Percentiles rank a stretch among this genome's conserved stretches.
Conservation (phyloP, 2,329 filamentous ascomycete genomes). For the Pestalotiopsis sp. region DNA sequence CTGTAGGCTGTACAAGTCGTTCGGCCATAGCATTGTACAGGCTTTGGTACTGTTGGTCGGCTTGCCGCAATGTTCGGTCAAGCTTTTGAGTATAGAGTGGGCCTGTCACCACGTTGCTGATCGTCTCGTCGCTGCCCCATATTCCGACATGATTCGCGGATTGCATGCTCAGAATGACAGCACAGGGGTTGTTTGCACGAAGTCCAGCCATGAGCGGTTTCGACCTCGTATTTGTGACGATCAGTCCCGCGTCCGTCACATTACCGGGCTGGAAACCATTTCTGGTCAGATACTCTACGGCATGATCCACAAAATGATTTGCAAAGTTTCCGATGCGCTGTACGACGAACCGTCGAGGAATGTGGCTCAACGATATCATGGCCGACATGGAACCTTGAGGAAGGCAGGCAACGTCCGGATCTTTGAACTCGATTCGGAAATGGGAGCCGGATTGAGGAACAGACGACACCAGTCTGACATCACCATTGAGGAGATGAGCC, state of each 20-base stretch:
- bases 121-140: neutral
- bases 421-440: slow-evolving; percentile 8
- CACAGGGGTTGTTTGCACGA: neutral
- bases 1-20: neutral
- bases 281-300: neutral
- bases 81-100: slow-evolving; percentile 8
- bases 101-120: slow-evolving; percentile 1
- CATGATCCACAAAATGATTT: slow-evolving; percentile 8
- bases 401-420: slow-evolving; percentile 1
- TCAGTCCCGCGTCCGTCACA: neutral
- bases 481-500: slow-evolving; percentile 4
- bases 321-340: neutral
- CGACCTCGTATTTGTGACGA: slow-evolving; percentile 2
- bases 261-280: slow-evolving; percentile 8
- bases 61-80: slow-evolving; percentile 4
- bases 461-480: slow-evolving; percentile 12
- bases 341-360: neutral
- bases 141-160: neutral
- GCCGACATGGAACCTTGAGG: neutral
- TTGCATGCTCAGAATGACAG: neutral
- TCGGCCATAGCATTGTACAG: neutral
- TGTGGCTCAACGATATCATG: neutral
- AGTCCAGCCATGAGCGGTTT: neutral
- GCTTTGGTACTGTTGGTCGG: neutral
- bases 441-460: slow-evolving; percentile 5